Evolutionary conservation across 257 asterid species (phyloP).

Genomic region (Fraxinus cuspidata): DNA sequence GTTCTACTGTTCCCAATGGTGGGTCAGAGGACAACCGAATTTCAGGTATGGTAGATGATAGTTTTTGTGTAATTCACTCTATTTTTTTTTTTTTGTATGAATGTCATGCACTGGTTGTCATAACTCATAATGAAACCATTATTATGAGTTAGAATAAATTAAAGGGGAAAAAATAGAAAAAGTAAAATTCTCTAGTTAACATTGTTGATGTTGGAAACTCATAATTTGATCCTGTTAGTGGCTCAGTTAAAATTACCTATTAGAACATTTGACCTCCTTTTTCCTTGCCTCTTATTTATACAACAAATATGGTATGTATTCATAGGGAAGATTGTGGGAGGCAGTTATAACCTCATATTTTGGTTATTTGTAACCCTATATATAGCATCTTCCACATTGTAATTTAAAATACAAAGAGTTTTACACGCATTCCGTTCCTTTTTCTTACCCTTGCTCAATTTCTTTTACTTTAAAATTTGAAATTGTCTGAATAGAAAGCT

Average conservation of each 20-base stretch:
- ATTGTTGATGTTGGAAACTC: background rate
- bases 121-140: background rate
- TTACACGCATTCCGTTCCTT: background rate
- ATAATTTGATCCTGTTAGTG: background rate
- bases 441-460: background rate
- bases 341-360: background rate
- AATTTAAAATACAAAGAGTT: too few relatives aligned
- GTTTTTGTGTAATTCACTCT: background rate
- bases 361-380: background rate
- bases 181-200: background rate
- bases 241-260: background rate
- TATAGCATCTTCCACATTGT: background rate
- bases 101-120: background rate
- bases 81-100: background rate
- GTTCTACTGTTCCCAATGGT: slow-evolving; percentile 21
- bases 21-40: slow-evolving; percentile 26
- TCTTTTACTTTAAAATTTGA: background rate
- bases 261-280: background rate
- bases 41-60: slow-evolving; percentile 36
- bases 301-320: background rate
- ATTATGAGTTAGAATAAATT: background rate
- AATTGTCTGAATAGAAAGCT: background rate
- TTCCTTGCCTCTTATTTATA: background rate
- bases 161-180: background rate
- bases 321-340: background rate